These are phyloP conservation scores for Geranium brycei DNA, from an alignment of 345 rosid genomes.

Conservation along the genomic window DNA sequence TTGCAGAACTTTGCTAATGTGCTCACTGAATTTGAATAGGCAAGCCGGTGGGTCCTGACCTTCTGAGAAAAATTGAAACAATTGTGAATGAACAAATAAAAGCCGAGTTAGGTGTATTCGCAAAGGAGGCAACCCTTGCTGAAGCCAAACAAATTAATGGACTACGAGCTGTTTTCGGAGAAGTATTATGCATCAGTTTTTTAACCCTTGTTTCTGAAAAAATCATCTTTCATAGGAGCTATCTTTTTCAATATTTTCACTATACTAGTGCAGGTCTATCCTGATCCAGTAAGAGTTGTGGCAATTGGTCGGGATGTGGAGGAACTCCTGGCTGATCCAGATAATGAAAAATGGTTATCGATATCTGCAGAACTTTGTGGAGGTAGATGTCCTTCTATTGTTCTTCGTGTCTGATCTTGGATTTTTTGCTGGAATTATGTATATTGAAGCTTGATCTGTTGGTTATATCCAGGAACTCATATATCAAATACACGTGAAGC, in stretches of 20 bases:
- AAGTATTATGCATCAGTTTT: conserved; percentile 35
- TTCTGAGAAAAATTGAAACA: conserved; percentile 60
- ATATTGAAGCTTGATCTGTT: conserved; percentile 11
- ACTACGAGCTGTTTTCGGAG: conserved; percentile 93
- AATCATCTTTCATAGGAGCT: background rate
- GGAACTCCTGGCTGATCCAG: conserved; percentile 77
- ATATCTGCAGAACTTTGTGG: conserved; percentile 85
- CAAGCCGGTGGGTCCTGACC: conserved; percentile 70
- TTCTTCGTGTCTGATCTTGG: conserved; percentile 1
- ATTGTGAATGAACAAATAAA: conserved; percentile 85
- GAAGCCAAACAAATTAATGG: conserved; percentile 71
- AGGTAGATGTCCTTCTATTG: conserved; percentile 34
- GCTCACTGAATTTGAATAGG: conserved; percentile 30
- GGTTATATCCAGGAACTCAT: conserved; percentile 54
- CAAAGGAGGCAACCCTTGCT: conserved; percentile 62
- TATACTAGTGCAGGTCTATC: conserved; percentile 50
- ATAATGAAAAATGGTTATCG: conserved; percentile 58
- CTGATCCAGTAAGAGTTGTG: conserved; percentile 92
- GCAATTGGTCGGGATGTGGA: conserved; percentile 66
- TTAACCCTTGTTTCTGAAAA: conserved; percentile 8
- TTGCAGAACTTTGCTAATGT: background rate
- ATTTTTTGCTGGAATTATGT: conserved; percentile 11
- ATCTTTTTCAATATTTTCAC: conserved; percentile 5
- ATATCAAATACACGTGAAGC: conserved; percentile 86
- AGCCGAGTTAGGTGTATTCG: conserved; percentile 70